phyloP scores from a whole-genome alignment of 257 asterid genomes.

The Thymus quinquecostatus region DNA sequence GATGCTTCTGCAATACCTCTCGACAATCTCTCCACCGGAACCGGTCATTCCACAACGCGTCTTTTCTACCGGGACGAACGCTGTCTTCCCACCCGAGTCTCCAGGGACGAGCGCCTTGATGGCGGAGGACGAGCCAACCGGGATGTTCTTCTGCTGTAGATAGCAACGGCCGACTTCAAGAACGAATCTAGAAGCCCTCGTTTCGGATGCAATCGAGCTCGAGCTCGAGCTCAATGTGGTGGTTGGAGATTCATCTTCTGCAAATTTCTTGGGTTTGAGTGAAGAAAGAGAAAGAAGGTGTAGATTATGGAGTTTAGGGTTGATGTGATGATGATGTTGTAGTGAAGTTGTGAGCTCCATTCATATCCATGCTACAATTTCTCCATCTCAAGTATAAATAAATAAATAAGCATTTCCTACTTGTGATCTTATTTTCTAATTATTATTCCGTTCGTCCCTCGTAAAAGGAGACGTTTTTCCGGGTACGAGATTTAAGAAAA shows the following conservation, averaged over 20 bases:
- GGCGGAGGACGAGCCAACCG: conserved; percentile 55
- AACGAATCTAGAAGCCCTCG: neutral
- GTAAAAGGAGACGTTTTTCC: no score
- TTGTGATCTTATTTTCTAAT: no score
- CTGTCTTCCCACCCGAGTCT: conserved; percentile 83
- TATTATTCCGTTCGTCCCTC: no score
- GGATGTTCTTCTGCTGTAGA: conserved; percentile 74
- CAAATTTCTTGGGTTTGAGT: neutral
- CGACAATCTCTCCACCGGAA: conserved; percentile 67
- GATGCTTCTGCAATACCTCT: conserved; percentile 83
- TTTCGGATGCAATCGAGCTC: neutral
- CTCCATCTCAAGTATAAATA: no score
- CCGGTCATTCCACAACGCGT: conserved; percentile 61
- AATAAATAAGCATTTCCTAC: no score
- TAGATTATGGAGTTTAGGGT: conserved; percentile 50
- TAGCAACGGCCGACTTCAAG: neutral
- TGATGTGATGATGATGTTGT: conserved; percentile 64
- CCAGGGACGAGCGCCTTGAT: conserved; percentile 93
- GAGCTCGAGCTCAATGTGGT: neutral
- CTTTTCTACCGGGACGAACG: conserved; percentile 57
- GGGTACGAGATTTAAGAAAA: no score
- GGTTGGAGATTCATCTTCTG: neutral
- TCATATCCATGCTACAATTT: conserved; percentile 27
- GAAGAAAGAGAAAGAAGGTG: neutral
- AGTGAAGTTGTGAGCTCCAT: conserved; percentile 64